Evolutionary conservation across 495 filamentous ascomycete genomes (phyloP), one percentile per base, ranked within the genome.

Genomic region (Aspergillus taichungensis): DNA sequence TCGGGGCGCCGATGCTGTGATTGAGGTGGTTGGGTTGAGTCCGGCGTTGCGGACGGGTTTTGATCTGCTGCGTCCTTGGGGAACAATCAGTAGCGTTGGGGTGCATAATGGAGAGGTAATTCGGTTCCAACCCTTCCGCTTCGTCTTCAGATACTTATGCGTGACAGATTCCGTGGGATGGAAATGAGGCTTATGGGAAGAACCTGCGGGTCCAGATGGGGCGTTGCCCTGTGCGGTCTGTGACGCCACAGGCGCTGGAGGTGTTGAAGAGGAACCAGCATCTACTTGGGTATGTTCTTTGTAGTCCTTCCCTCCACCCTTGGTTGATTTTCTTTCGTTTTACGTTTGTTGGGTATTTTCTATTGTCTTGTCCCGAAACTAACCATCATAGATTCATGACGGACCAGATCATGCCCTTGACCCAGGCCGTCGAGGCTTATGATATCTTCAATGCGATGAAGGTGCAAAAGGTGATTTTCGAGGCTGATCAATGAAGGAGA

Each of bases 121-220:
- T 27, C 31, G 13, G 10, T 27, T 27, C 8, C 37, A 27, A 10
- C 12, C 46, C 36, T 8, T 41, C 40, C 30, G 37, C 33, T 24
- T 43, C n/a, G 6, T 29, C 29, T 34, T 8, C 65, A 42, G 66
- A 31, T 46, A 37, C 40, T 52, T 38, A 45, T 13, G 34, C 10
- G 9, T 8, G 41, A 6, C 45, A 88, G 80, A 89, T 95, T 51
- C 89, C 90, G 10, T 94, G 91, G 79, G 78, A 68, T 37, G 89
- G 87, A 7, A 78, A 72, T 49, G 77, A 95, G 55, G 89, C 84
- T 10, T 96, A 96, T 60, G 76, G 77, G 37, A 96, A 96, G 71
- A 98, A 96, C 56, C 47, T 96, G 47, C 82, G 77, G 41, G 57
- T 96, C n/a, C 87, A 95, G 55, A 95, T 95, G 82, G 92, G 91